Base-by-base conservation (phyloP, 208 protist species). In the Angomonas ambiguus region DNA sequence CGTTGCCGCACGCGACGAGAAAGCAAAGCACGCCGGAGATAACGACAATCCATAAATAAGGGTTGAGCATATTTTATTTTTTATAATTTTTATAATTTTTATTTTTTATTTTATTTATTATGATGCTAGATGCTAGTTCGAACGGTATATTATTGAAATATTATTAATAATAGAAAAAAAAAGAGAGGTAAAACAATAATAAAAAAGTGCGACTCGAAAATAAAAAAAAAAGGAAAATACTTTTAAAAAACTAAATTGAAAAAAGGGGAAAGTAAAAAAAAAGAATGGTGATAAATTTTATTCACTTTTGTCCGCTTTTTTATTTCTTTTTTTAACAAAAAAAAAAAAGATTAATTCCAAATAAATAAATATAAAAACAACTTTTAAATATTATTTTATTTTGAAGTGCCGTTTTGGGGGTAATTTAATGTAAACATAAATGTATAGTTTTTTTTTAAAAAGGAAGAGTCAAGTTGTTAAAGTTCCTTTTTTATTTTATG, bases 41-140 rank as follows among this genome's bases (percentile, higher is more conserved):
- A 51, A 91, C 61, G n/a, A 83, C 71, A 35, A 94, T 86, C 83
- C 84, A 93, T n/a, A 92, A 70, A 42, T 76, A 85, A 28, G 82
- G 82, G 67, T 74, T 55, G 10, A 80, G 33, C 82, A 84, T 87
- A 11, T 6, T 60, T 41, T 25, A 16, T 58, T 38, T 20, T 57
- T 20, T 67, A 31, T 45, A 57, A 45, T 24, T 24, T 20, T 27
- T 55, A 55, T 45, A 45, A 45, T 45, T 45, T 16, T 10, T 28
- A 10, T 57, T 57, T 57, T 57, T 57, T 28, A 28, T 57, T 57
- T 57, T 57, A 28, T 57, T 57, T 6, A 20, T 57, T 57, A 10
- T 57, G 38, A n/a, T 45, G 8, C 11, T n/a, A 45, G 8, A 16
- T n/a, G 8, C 11, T n/a, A 8, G 38, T 45, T 16, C 38, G 38